Conservation (phyloP, 306 rosid genomes). For the Ochetophila trinervis region DNA sequence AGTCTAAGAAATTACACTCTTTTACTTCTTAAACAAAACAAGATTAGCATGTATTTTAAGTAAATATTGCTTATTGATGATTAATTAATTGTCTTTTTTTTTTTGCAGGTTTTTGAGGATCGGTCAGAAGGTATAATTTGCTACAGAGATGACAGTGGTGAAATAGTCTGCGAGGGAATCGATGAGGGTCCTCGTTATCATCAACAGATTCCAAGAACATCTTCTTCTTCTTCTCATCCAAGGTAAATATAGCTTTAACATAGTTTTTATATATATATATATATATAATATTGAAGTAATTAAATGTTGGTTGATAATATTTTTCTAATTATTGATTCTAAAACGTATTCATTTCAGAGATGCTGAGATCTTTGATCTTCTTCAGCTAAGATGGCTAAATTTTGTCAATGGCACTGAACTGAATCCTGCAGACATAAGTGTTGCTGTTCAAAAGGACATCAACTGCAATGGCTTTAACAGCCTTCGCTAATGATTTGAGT, state of each 20-base stretch:
- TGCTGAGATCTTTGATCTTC: constrained; percentile 51
- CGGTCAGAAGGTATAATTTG: constrained; percentile 69
- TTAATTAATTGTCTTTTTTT: neutral
- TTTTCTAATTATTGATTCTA: constrained; percentile 7
- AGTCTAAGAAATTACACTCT: neutral
- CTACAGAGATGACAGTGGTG: constrained; percentile 77
- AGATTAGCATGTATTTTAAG: no score
- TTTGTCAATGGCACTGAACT: constrained; percentile 52
- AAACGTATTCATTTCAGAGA: constrained; percentile 36
- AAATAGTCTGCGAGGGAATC: constrained; percentile 81
- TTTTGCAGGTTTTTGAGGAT: constrained; percentile 79
- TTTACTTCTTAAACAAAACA: no score
- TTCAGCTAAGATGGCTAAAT: constrained; percentile 55
- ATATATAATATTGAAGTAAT: neutral
- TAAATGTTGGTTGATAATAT: neutral
- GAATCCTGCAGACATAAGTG: constrained; percentile 47
- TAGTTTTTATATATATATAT: neutral
- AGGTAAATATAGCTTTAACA: constrained; percentile 34
- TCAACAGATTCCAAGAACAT: constrained; percentile 41
- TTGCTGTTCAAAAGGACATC: constrained; percentile 45
- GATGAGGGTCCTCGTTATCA: constrained; percentile 85
- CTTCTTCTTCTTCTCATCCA: constrained; percentile 16
- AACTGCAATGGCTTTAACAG: constrained; percentile 62
- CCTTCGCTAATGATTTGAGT: constrained; percentile 26
- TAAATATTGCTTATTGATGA: no score